These are phyloP conservation scores for Pterocarpus macrocarpus DNA, from an alignment of 306 rosid species.

Conservation along the genomic window DNA sequence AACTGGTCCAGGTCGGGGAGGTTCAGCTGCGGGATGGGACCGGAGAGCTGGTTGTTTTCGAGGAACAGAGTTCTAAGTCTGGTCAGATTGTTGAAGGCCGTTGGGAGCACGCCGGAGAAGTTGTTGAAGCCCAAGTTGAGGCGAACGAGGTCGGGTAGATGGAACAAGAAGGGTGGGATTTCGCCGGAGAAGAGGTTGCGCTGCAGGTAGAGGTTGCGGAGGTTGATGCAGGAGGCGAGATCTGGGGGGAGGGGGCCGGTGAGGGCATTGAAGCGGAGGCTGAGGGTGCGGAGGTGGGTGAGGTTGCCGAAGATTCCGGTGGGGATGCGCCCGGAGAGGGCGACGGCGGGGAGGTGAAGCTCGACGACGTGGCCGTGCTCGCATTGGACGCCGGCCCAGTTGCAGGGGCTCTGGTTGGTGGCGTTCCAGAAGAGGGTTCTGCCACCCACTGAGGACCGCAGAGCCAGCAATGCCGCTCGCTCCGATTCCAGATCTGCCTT, in stretches of 20 bases:
- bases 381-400: constrained; percentile 71
- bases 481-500: constrained; percentile 61
- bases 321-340: constrained; percentile 69
- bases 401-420: constrained; percentile 54
- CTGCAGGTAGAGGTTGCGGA: constrained; percentile 70
- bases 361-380: constrained; percentile 53
- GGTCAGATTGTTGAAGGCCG: constrained; percentile 46
- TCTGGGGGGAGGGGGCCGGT: constrained; percentile 64
- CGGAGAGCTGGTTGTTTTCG: constrained; percentile 56
- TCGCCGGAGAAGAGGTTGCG: constrained; percentile 57
- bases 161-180: constrained; percentile 55
- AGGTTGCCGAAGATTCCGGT: constrained; percentile 60
- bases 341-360: constrained; percentile 71
- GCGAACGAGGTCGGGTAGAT: constrained; percentile 57
- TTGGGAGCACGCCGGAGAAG: constrained; percentile 59
- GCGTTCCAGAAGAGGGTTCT: constrained; percentile 67
- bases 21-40: constrained; percentile 54
- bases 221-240: constrained; percentile 62
- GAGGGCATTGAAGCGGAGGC: constrained; percentile 71
- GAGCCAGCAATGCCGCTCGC: constrained; percentile 64
- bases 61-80: constrained; percentile 62
- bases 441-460: constrained; percentile 61
- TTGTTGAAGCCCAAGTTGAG: constrained; percentile 71
- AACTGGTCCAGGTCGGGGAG: constrained; percentile 56
- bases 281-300: constrained; percentile 66